phyloP scores from a whole-genome alignment of 371 early-diverging fungal species.

The Apophysomyces trapeziformis region DNA sequence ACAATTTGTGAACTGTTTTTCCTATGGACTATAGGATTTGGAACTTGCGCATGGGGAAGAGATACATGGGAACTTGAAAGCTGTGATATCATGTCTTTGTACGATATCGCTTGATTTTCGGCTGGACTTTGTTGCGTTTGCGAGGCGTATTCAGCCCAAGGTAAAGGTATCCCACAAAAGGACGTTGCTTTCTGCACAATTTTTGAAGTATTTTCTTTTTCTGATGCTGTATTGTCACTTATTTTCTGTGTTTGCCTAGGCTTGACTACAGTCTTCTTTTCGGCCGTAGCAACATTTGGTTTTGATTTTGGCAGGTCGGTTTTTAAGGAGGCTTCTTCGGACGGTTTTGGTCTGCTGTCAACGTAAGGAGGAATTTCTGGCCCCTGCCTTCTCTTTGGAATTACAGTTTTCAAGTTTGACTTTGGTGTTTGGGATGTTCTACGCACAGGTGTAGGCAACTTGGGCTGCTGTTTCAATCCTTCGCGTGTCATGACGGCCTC shows the following conservation, averaged over 20 bases:
- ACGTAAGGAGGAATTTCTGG: not conserved
- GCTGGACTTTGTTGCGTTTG: not conserved
- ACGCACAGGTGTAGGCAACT: not conserved
- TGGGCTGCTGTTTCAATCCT: not conserved
- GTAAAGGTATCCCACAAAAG: slow-evolving; percentile 5
- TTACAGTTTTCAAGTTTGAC: not conserved
- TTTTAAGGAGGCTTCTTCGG: slow-evolving; percentile 2
- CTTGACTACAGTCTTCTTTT: not conserved
- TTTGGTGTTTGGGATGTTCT: not conserved
- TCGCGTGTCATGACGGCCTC: not conserved
- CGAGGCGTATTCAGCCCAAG: slow-evolving; percentile 9
- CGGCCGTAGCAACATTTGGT: not conserved
- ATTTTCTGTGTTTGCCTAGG: no score
- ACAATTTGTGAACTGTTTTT: not conserved
- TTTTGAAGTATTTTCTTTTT: not conserved
- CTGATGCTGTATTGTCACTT: no score
- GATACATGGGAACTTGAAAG: not conserved
- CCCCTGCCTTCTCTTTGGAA: slow-evolving; percentile 6
- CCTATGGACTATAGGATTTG: not conserved
- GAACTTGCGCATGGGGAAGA: not conserved
- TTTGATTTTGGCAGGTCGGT: not conserved
- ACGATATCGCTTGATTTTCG: not conserved
- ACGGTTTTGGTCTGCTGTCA: not conserved
- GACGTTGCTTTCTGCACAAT: not conserved
- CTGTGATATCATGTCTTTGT: slow-evolving; percentile 7